A percentile compares a stretch with the other conserved stretches of the same genome.
phyloP scores from a whole-genome alignment of 805 yeast genomes.

The Saccharomycopsis oosterbeekiorum region DNA sequence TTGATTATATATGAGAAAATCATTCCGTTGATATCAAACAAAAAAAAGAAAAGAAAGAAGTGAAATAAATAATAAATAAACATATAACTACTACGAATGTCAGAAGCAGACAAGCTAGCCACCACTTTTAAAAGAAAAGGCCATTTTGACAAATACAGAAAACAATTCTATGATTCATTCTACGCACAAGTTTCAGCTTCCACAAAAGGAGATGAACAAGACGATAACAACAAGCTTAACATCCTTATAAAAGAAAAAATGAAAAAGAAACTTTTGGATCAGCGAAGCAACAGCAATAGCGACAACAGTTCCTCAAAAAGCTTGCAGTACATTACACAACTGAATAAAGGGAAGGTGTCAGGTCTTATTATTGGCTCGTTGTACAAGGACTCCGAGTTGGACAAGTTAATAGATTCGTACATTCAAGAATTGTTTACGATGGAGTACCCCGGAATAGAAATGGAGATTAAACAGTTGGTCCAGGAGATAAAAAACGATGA shows the following conservation, averaged over 20 bases:
- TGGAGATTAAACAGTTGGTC: neutral
- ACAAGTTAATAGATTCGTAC: constrained; percentile 8
- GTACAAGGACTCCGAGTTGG: constrained; percentile 12
- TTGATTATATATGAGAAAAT: neutral
- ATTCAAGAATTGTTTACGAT: constrained; percentile 2
- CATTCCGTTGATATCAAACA: too few relatives aligned
- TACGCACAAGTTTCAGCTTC: neutral
- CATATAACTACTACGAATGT: neutral
- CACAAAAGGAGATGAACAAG: neutral
- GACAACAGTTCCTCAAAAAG: neutral
- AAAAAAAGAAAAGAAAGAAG: neutral
- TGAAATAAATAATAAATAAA: too few relatives aligned
- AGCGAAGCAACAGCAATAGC: neutral
- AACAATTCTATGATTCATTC: constrained; percentile 6
- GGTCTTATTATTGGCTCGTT: constrained; percentile 16
- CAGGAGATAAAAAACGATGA: neutral
- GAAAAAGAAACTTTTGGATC: neutral
- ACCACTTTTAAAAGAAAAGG: constrained; percentile 15
- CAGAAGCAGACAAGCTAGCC: constrained; percentile 10
- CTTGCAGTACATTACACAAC: neutral
- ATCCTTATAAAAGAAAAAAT: neutral
- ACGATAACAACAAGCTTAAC: neutral
- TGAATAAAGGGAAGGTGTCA: constrained; percentile 14
- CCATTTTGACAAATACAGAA: constrained; percentile 11
- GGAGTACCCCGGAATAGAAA: neutral